Evolutionary conservation across 768 basidiomycete species (phyloP), one percentile per base, ranked within the genome.

Genomic region (Boletus fagicola): DNA sequence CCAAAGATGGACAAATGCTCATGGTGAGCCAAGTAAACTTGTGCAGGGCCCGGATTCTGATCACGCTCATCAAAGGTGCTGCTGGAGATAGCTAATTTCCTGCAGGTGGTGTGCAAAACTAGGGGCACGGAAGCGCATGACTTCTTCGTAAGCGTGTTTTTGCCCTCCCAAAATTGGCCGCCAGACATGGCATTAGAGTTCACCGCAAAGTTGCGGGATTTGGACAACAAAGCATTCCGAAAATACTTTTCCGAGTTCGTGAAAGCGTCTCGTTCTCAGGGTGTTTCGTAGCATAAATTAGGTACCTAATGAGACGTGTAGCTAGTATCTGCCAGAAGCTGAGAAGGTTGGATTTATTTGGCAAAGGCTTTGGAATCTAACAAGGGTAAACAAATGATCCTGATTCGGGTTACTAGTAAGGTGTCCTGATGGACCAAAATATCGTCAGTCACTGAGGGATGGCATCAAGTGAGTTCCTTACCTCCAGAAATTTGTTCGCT

Each of bases 151-250:
- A 78, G 77, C 51, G 83, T 86, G 30, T 93, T 92, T 74, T 81
- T 99, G 20, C 95, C 97, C 1, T 85, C 92, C 10, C 86, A 96
- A 74, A 84, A 87, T 60, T 94, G 94, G 83, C 94, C 97, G 33
- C 74, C 80, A 22, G 85, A 89, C 44, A 85, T 81, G 28, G 87
- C 90, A 4, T 60, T 86, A 44, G 89, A 94, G 62, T 92, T 97
- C 61, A 82, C 86, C 2, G 80, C 80, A 18, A 91, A 91, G 69
- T 72, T 94, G 64, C 81, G 85, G 57, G 85, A 85, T 70, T 72
- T 88, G 55, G 92, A 94, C 66, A 76, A 78, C 62, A 92, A 88
- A 69, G 75, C 71, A 36, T 94, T 94, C 76, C 80, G 88, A 65
- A 93, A 90, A 78, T 94, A 91, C 74, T 93, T 92, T 72, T 82